Evolutionary conservation across 1,139 yeast species (phyloP).

Genomic region (Pichia sp.): DNA sequence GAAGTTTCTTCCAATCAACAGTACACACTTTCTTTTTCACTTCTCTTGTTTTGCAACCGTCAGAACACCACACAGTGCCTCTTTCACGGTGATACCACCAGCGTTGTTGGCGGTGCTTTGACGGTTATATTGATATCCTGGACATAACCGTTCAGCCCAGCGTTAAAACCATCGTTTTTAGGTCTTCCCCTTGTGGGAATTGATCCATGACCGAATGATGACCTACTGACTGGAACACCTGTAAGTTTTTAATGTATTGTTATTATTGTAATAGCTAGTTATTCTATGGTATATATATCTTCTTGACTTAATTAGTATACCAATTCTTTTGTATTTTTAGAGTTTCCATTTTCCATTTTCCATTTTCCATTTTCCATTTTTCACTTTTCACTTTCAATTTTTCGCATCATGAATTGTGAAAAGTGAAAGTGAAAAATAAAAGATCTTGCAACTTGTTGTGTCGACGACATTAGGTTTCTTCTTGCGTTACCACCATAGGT

Average conservation of each 20-base stretch:
- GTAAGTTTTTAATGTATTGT: background rate
- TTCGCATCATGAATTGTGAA: background rate
- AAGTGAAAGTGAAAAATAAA: background rate
- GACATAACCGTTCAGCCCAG: slow-evolving; percentile 29
- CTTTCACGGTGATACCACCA: slow-evolving; percentile 2
- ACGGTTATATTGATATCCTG: background rate
- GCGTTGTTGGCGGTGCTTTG: background rate
- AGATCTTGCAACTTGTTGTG: background rate
- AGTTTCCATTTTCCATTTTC: background rate
- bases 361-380: background rate
- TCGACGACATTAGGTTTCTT: background rate
- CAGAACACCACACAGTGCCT: slow-evolving; percentile 1
- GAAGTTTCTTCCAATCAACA: background rate
- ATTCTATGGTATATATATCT: too few species aligned
- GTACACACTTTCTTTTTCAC: background rate
- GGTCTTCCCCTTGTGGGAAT: slow-evolving; percentile 49
- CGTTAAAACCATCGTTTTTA: slow-evolving; percentile 91
- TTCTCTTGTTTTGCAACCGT: background rate
- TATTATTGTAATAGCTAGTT: too few species aligned
- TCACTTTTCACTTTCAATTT: too few species aligned
- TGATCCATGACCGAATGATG: slow-evolving; percentile 89
- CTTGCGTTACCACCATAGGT: background rate
- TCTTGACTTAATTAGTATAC: too few species aligned
- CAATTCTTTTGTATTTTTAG: too few species aligned
- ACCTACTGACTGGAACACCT: slow-evolving; percentile 78